These are phyloP conservation scores for Trypanosoma melophagium DNA, from an alignment of 208 protist genomes.

Conservation along the genomic window DNA sequence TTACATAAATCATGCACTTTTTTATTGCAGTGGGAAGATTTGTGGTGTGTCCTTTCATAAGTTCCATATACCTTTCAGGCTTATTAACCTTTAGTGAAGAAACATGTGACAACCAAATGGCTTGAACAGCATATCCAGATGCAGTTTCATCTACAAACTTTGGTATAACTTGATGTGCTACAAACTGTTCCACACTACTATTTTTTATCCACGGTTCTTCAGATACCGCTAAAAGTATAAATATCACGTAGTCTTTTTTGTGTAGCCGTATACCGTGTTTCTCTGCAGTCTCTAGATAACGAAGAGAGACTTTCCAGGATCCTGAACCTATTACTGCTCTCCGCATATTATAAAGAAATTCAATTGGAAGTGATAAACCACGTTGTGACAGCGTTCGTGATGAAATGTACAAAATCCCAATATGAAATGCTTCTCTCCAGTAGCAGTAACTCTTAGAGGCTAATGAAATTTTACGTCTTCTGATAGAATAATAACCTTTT, in stretches of 20 bases:
- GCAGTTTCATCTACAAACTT: slow-evolving; percentile 25
- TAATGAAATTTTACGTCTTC: not conserved
- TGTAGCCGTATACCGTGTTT: not conserved
- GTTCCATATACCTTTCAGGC: slow-evolving; percentile 46
- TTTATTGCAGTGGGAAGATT: slow-evolving; percentile 20
- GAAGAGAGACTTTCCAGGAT: slow-evolving; percentile 32
- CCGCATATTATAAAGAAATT: slow-evolving; percentile 18
- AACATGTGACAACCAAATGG: slow-evolving; percentile 56
- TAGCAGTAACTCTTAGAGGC: slow-evolving; percentile 8
- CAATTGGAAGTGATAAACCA: slow-evolving; percentile 10
- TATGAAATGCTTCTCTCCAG: slow-evolving; percentile 29
- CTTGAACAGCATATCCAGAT: slow-evolving; percentile 28
- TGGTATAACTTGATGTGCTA: slow-evolving; percentile 37
- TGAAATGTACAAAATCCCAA: slow-evolving; percentile 11
- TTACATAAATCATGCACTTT: slow-evolving; percentile 7
- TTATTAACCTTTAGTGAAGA: slow-evolving; percentile 45
- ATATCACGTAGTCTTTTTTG: slow-evolving; percentile 32
- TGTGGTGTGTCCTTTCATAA: slow-evolving; percentile 15
- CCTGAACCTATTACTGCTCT: slow-evolving; percentile 23
- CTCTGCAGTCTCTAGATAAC: slow-evolving; percentile 22
- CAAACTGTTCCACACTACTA: slow-evolving; percentile 33
- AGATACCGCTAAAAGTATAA: slow-evolving; percentile 35
- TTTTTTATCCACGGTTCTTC: slow-evolving; percentile 45
- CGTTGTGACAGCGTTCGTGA: not conserved
- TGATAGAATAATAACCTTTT: not conserved